Evolutionary conservation across 2,329 filamentous ascomycete species (phyloP), one percentile per base, ranked within the genome.

Genomic region (Pestalotiopsis sp.): DNA sequence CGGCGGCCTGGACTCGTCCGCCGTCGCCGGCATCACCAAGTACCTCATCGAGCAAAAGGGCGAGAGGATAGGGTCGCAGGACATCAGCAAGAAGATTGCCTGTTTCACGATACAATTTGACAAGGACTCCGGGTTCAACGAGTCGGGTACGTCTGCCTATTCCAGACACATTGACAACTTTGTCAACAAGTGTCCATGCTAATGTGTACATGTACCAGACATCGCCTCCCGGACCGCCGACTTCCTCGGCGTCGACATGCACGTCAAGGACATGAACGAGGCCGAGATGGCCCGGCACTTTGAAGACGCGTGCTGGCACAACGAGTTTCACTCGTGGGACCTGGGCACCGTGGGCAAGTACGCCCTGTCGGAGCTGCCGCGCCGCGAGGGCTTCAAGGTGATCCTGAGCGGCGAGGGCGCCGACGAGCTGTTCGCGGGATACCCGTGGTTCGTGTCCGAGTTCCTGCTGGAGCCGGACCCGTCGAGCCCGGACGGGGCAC

Each of bases 1-100:
- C 25, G 87, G 88, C 4, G 88, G 88, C 1, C 83, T 90, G 63
- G 87, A 90, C 73, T 88, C 86, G 0, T 89, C 87, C 0, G 80
- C 83, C 1, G 77, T 90, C 25, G 87, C 87, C 7, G 87, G 88
- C 3, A 88, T 90, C 72, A 83, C 85, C 2, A 83, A 82, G 1
- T 80, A 89, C 69, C 79, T 89, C 1, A 80, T 84, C n/a, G 78
- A 81, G 56, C 79, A 85, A 62, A 76, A 85, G 64, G 80, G 83
- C n/a, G 77, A 81, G 25, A 77, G 79, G 45, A 76, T 87, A n/a
- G 85, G 87, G 17, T 85, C 80, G 57, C 79, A 81, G 36, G 74
- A 78, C 6, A 66, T 75, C 2, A 72, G 73, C 1, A 71, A 74
- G 6, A 61, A 67, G 13, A 73, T 81, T 6, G 71, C 74, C 12